Percentiles rank a stretch among this genome's conserved stretches.
Conservation (phyloP, 345 rosid species). For the Salix viminalis region DNA sequence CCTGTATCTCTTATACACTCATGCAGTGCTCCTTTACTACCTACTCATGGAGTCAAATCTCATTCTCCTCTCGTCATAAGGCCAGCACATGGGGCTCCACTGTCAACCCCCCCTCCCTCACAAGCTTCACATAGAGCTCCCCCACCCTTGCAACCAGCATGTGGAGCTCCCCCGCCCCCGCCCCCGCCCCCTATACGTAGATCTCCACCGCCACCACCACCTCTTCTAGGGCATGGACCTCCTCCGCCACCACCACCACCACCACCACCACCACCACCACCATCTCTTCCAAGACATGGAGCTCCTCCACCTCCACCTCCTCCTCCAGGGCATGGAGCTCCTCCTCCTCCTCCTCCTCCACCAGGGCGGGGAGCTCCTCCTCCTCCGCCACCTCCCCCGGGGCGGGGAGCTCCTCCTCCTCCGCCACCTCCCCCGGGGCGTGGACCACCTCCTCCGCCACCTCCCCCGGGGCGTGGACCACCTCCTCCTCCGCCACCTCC, state of each 20-base stretch:
- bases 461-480: slow-evolving; percentile 19
- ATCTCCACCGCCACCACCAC: slow-evolving; percentile 29
- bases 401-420: slow-evolving; percentile 20
- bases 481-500: slow-evolving; percentile 23
- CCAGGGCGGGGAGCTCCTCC: slow-evolving; percentile 1
- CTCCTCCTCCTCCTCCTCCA: slow-evolving; percentile 18
- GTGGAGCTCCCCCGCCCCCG: slow-evolving; percentile 19
- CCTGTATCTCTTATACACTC: neutral
- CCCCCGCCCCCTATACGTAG: slow-evolving; percentile 16
- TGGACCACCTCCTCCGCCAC: slow-evolving; percentile 22
- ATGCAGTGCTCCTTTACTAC: neutral
- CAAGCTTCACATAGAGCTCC: slow-evolving; percentile 1
- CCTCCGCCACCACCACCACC: slow-evolving; percentile 15
- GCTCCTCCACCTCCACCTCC: slow-evolving; percentile 23
- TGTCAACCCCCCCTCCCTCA: slow-evolving; percentile 18
- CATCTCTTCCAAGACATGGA: neutral
- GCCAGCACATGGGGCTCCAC: slow-evolving; percentile 16
- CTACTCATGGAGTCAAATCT: neutral
- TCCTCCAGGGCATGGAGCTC: slow-evolving; percentile 10
- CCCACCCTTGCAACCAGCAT: slow-evolving; percentile 23
- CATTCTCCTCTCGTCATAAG: slow-evolving; percentile 24
- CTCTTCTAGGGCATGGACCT: slow-evolving; percentile 17
- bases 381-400: slow-evolving; percentile 17
- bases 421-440: slow-evolving; percentile 8
- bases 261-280: slow-evolving; percentile 13